Base-by-base conservation (phyloP, 2,329 filamentous ascomycete genomes). In the Podosphaera leucotricha region DNA sequence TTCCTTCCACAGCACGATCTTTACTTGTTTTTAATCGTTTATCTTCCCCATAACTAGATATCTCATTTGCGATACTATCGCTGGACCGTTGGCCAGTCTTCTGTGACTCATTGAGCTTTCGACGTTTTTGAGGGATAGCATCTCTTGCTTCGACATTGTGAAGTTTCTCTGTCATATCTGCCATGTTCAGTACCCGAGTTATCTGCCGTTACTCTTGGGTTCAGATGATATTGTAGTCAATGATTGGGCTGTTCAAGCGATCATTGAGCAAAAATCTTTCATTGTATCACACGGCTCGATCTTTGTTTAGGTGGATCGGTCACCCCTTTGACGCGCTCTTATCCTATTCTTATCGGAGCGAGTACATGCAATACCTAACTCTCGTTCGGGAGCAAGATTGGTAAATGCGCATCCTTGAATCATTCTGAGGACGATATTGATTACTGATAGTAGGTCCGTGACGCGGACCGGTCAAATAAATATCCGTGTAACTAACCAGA, bases 131-230 rank as follows among this genome's bases (percentile, higher is more conserved):
- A 18, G 80, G 72, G 2, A 68, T 66, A 24, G 65, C 55, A 58
- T 65, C 64, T 21, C 85, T 78, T 43, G 77, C 69, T 50, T 81
- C 70, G 13, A 92, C 71, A 50, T 78, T 76, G 57, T 86, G 82
- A 57, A 85, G 66, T 26, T 74, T 71, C 59, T 92, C 82, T 39
- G 92, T 72, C 62, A 85, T 72, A 45, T 62, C 62, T 8, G 68
- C 66, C 51, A 73, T 67, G 21, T 72, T 70, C 43, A 55, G 59
- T 20, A 51, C 15, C 28, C 10, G 11, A n/a, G 2, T 33, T 33
- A 33, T 33, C 28, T 33, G 8, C 28, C 28, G 15, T n/a, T 33
- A n/a, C 15, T 7, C 8, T 13, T 33, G 15, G 15, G 10, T 33
- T 33, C 13, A 13, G 15, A n/a, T 33, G 13, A 7, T 33, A 13